Evolutionary conservation across 1,139 yeast genomes (phyloP), one percentile per base, ranked within the genome.

Genomic region (Geotrichum bryndzae): DNA sequence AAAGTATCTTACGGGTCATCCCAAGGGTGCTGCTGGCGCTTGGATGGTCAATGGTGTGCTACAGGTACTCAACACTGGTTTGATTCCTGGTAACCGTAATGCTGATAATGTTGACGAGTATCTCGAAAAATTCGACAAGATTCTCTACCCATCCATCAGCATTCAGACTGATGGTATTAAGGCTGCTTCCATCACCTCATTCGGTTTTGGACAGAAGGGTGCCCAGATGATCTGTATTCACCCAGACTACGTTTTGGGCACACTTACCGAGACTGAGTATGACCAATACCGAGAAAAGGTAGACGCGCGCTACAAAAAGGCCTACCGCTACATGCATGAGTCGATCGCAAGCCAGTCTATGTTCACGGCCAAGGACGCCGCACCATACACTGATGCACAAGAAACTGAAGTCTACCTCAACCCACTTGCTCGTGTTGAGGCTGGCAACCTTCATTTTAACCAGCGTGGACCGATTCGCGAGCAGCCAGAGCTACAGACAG

Each of bases 1-100:
- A 79, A 94, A 94, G 80, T 94, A 84, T 85, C 84, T 94, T 73
- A 94, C 99, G 72, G 99, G 99, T 80, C 99, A 94, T 82, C 99
- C 99, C 73, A 94, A 94, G 88, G 99, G 99, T 84, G 99, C 99
- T 70, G 99, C 99, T 63, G 99, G 98, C 83, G 98, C 99, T 66
- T 94, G 99, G 99, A 94, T 95, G 99, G 82, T 94, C 83, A 95
- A 94, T 78, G 99, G 99, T 79, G 97, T 92, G 65, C 81, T 94
- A 69, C 99, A 94, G 82, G 87, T 92, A 69, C 82, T 94, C 76
- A 88, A 90, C 79, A 77, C 90, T 72, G 99, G 99, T 78, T 75
- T 92, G 72, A 96, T 94, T 71, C 99, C 99, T 69, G 99, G 99
- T 78, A 94, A 94, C 83, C 86, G 97, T 79, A 95, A 95, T 74